Percentiles rank a stretch among this genome's conserved stretches.
phyloP scores from a whole-genome alignment of 768 basidiomycete genomes.

The Mycena belliarum region DNA sequence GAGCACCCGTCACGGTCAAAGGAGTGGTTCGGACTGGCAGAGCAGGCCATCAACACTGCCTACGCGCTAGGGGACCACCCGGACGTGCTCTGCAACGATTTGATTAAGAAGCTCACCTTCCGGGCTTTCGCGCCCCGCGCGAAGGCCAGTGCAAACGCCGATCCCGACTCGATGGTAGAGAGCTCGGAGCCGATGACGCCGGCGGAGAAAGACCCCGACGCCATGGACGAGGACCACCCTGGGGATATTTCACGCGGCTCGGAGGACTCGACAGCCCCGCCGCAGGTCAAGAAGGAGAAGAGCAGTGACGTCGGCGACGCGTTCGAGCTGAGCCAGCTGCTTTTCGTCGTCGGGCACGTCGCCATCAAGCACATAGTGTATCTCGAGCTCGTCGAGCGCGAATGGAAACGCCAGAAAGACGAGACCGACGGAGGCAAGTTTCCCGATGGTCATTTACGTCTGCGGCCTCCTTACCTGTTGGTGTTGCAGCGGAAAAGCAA shows the following conservation, averaged over 20 bases:
- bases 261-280: conserved; percentile 26
- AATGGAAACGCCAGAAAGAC: conserved; percentile 96
- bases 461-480: not conserved
- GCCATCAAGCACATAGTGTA: conserved; percentile 98
- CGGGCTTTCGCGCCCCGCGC: conserved; percentile 59
- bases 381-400: conserved; percentile 91
- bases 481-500: conserved; percentile 58
- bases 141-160: conserved; percentile 28
- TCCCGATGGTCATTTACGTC: conserved; percentile 22
- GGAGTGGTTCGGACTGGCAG: conserved; percentile 97
- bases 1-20: conserved; percentile 78
- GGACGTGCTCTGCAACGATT: conserved; percentile 73
- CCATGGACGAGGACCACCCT: conserved; percentile 57
- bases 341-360: conserved; percentile 95
- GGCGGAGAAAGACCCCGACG: conserved; percentile 43
- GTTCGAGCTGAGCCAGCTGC: conserved; percentile 88
- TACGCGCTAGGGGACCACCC: conserved; percentile 95
- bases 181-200: conserved; percentile 35
- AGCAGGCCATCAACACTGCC: conserved; percentile 95
- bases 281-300: conserved; percentile 27
- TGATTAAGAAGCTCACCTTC: conserved; percentile 81
- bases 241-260: conserved; percentile 34
- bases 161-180: conserved; percentile 17
- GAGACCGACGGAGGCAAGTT: conserved; percentile 74
- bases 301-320: conserved; percentile 71